A percentile compares a stretch with the other conserved stretches of the same genome.
Conservation (phyloP, 2,329 filamentous ascomycete genomes). For the Exophiala spinifera region DNA sequence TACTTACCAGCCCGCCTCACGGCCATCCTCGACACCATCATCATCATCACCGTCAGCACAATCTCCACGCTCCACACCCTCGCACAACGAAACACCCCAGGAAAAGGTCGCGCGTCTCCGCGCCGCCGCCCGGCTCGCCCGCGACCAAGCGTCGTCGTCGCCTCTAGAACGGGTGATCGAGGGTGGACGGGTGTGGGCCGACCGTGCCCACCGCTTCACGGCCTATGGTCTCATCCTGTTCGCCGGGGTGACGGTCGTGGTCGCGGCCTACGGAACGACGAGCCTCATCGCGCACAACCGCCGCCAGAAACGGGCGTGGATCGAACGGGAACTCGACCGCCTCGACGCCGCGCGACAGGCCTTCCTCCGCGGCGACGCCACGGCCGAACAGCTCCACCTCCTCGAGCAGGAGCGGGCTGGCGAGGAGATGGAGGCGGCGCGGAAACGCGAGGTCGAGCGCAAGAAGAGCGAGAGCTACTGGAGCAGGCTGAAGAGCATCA, state of each 20-base stretch:
- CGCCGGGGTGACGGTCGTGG: constrained; percentile 56
- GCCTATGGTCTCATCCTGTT: constrained; percentile 60
- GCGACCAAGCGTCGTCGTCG: constrained; percentile 57
- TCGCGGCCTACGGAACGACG: constrained; percentile 62
- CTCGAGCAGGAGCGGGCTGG: constrained; percentile 45
- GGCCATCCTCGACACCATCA: constrained; percentile 19
- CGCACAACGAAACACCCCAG: constrained; percentile 59
- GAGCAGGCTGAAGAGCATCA: constrained; percentile 21
- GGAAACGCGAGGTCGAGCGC: constrained; percentile 40
- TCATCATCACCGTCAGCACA: constrained; percentile 19
- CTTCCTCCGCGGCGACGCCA: constrained; percentile 40
- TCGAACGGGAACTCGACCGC: constrained; percentile 47
- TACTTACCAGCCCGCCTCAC: constrained; percentile 31
- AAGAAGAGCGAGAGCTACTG: constrained; percentile 36
- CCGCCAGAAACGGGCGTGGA: constrained; percentile 60
- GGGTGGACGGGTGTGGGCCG: constrained; percentile 55
- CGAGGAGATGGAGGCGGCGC: constrained; percentile 43
- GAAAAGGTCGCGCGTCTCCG: constrained; percentile 67
- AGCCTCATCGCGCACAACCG: constrained; percentile 68
- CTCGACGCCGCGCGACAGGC: constrained; percentile 44
- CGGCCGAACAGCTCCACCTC: constrained; percentile 42
- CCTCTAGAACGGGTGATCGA: constrained; percentile 54
- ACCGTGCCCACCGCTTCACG: constrained; percentile 59
- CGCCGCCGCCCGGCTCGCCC: constrained; percentile 65
- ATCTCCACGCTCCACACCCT: constrained; percentile 13